Evolutionary conservation across 768 basidiomycete genomes (phyloP).

Genomic region (Kwoniella europaea): DNA sequence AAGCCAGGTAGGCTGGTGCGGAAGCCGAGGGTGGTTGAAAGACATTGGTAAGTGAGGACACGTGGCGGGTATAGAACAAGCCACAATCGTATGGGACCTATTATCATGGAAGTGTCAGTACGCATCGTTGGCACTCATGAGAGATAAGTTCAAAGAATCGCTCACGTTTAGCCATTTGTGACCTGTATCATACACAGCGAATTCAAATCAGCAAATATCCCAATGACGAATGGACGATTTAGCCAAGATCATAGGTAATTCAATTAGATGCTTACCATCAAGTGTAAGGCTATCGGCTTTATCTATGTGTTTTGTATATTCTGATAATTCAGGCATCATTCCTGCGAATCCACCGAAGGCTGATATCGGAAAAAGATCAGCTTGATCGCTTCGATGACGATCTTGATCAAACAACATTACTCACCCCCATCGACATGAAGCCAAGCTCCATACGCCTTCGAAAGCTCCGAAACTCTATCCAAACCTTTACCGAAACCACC

Average conservation of each 20-base stretch:
- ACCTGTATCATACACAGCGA: not conserved
- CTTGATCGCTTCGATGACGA: not conserved
- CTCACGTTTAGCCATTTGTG: slow-evolving; percentile 61
- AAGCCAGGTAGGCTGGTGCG: slow-evolving; percentile 59
- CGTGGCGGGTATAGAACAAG: slow-evolving; percentile 59
- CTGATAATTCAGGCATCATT: slow-evolving; percentile 55
- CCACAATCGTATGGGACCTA: slow-evolving; percentile 59
- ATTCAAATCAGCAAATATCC: too few relatives aligned
- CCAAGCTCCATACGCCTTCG: slow-evolving; percentile 59
- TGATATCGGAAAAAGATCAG: slow-evolving; percentile 27
- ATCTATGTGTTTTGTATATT: slow-evolving; percentile 54
- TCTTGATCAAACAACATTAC: not conserved
- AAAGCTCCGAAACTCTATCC: slow-evolving; percentile 54
- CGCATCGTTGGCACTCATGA: slow-evolving; percentile 7
- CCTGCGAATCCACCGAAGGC: slow-evolving; percentile 62
- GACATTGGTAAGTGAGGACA: slow-evolving; percentile 47
- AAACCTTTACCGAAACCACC: slow-evolving; percentile 58
- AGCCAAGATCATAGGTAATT: too few relatives aligned
- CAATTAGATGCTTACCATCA: slow-evolving; percentile 54
- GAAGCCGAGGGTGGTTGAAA: slow-evolving; percentile 57
- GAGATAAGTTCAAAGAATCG: not conserved
- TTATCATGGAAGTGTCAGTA: not conserved
- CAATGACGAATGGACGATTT: too few relatives aligned
- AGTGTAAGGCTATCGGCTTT: slow-evolving; percentile 60
- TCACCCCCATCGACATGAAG: slow-evolving; percentile 61